Evolutionary conservation across 2,329 filamentous ascomycete genomes (phyloP).

Genomic region (Colletotrichum camelliae): DNA sequence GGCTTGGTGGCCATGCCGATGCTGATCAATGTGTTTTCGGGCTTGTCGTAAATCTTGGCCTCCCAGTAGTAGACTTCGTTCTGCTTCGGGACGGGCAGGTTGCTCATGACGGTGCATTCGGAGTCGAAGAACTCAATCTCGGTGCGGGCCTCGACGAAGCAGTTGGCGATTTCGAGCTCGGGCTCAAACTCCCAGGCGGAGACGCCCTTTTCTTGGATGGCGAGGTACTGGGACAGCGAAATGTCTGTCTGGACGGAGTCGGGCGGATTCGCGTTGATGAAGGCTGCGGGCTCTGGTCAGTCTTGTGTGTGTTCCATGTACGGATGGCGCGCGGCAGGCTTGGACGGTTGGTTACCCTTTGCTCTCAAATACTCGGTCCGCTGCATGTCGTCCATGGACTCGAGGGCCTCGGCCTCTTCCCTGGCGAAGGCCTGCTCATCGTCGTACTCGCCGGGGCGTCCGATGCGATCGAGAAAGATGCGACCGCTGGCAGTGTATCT

Average conservation of each 20-base stretch:
- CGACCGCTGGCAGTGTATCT: constrained; percentile 86
- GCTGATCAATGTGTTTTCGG: constrained; percentile 83
- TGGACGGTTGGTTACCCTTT: constrained; percentile 71
- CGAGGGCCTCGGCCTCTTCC: constrained; percentile 94
- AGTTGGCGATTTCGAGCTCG: constrained; percentile 98
- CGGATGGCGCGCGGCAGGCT: background rate
- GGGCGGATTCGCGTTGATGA: constrained; percentile 90
- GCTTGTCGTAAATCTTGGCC: constrained; percentile 97
- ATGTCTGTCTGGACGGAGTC: constrained; percentile 97
- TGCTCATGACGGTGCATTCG: constrained; percentile 96
- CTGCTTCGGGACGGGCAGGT: constrained; percentile 95
- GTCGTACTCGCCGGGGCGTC: constrained; percentile 93
- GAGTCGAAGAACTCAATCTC: constrained; percentile 99
- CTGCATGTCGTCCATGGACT: constrained; percentile 93
- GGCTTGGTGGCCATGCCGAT: constrained; percentile 97
- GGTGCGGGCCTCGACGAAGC: constrained; percentile 94
- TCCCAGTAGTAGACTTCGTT: constrained; percentile 99
- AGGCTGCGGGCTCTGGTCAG: constrained; percentile 63
- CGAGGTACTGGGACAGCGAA: constrained; percentile 94
- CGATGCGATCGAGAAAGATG: constrained; percentile 92
- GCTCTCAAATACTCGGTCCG: constrained; percentile 90
- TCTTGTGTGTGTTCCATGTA: background rate
- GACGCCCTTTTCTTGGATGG: constrained; percentile 99
- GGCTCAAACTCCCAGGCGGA: constrained; percentile 99
- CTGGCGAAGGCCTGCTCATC: constrained; percentile 94